Evolutionary conservation across 768 basidiomycete species (phyloP).

Genomic region (Lactarius vividus): DNA sequence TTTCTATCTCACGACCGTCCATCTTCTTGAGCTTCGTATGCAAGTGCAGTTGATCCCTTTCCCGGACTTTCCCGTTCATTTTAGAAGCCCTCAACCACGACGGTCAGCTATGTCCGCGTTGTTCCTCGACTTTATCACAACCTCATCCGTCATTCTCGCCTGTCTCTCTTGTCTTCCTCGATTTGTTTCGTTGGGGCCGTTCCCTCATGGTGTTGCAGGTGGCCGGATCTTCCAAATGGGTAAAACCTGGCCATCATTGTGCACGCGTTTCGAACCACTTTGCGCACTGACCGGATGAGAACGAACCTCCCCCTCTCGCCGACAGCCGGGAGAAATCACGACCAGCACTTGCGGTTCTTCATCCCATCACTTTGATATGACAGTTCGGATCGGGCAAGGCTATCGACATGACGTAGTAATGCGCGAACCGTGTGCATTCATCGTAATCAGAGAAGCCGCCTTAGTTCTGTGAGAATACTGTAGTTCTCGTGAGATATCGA

Average conservation of each 20-base stretch:
- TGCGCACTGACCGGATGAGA: not conserved
- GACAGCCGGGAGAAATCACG: not conserved
- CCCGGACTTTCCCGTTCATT: not conserved
- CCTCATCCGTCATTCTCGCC: not conserved
- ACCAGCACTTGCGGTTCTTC: not conserved
- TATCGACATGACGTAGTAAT: not conserved
- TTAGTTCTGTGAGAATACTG: not conserved
- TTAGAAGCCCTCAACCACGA: not conserved
- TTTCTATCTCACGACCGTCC: not conserved
- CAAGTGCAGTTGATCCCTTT: not conserved
- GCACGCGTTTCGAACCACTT: not conserved
- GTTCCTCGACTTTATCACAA: not conserved
- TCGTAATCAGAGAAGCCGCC: not conserved
- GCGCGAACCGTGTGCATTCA: not conserved
- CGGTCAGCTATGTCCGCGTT: not conserved
- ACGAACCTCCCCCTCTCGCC: not conserved
- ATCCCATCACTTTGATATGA: not conserved
- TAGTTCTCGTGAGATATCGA: not conserved
- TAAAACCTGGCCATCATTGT: not conserved
- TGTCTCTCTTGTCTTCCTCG: not conserved
- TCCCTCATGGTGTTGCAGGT: not conserved
- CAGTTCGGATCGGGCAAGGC: not conserved
- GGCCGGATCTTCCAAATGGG: not conserved
- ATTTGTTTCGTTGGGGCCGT: not conserved
- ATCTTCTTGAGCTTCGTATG: not conserved